phyloP scores from a whole-genome alignment of 805 yeast species.

The Scheffersomyces stipitis region DNA sequence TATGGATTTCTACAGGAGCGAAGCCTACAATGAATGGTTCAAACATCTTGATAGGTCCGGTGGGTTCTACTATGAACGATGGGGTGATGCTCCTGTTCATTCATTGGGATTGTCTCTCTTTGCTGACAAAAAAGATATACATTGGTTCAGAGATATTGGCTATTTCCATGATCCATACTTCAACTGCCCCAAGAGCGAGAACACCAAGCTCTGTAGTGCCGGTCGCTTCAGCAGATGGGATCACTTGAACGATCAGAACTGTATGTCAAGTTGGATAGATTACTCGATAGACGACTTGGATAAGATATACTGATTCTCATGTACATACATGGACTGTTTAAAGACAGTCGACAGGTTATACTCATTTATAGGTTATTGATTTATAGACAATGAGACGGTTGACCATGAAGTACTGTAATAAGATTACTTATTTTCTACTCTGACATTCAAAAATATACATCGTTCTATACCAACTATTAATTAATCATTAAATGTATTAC shows the following conservation, averaged over 20 bases:
- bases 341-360: too few species aligned
- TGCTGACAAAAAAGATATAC: slow-evolving; percentile 65
- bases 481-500: too few species aligned
- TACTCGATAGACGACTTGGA: slow-evolving; percentile 25
- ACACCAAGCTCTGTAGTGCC: slow-evolving; percentile 47
- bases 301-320: slow-evolving; percentile 3
- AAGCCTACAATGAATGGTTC: slow-evolving; percentile 66
- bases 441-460: too few species aligned
- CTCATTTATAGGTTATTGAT: too few species aligned
- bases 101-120: slow-evolving; percentile 71
- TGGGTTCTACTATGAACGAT: slow-evolving; percentile 84
- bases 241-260: slow-evolving; percentile 64
- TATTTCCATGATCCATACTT: slow-evolving; percentile 72
- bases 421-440: too few species aligned
- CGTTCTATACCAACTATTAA: too few species aligned
- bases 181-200: slow-evolving; percentile 63
- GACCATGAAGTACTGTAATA: too few species aligned
- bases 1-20: slow-evolving; percentile 74
- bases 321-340: too few species aligned
- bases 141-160: slow-evolving; percentile 88
- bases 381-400: too few species aligned
- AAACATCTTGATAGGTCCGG: slow-evolving; percentile 64
- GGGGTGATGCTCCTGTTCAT: slow-evolving; percentile 96
- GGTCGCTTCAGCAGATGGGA: slow-evolving; percentile 57
- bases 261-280: slow-evolving; percentile 70